Base-by-base conservation (phyloP, 805 yeast genomes). In the Hanseniaspora occidentalis region DNA sequence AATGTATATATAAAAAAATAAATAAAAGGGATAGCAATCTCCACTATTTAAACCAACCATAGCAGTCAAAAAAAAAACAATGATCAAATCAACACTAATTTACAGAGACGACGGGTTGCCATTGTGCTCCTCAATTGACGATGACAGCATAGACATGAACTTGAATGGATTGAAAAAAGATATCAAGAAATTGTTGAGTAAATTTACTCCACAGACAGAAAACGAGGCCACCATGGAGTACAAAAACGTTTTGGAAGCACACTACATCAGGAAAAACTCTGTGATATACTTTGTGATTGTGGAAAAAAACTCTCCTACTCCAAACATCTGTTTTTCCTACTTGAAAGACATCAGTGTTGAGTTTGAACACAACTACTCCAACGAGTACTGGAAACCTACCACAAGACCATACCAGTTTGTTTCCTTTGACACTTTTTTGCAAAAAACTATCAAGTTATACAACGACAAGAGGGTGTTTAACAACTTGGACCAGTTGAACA, bases 401-500 rank as follows among this genome's bases (percentile, higher is more conserved):
- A 73, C 84, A n/a, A 74, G 95, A 50, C 96, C 98, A 3, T 89
- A 76, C 61, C 95, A 92, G 29, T 92, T 83, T 61, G 79, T 84
- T 38, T 77, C 82, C 37, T 89, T 92, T 58, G 97, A 82, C 49
- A 78, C 76, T 41, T 82, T 79, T 49, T 51, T 67, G 62, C 78
- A 76, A 51, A 88, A 89, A 63, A 86, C 97, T 3, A 84, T 80
- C 54, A 84, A 86, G 52, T 66, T 85, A 7, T 92, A 89, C 60
- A 85, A 83, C 49, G 96, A 92, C 58, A 84, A 86, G 45, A 73
- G 96, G 45, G 33, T 29, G 3, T 29, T 29, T n/a, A 8, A n/a
- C 34, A 88, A 88, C 51, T 65, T 92, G 52, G 96, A 89, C 62
- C 78, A 76, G 56, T 65, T 89, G 47, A 88, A 89, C 59, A 73